phyloP scores from a whole-genome alignment of 2,329 filamentous ascomycete species.

The Fusarium metavorans region DNA sequence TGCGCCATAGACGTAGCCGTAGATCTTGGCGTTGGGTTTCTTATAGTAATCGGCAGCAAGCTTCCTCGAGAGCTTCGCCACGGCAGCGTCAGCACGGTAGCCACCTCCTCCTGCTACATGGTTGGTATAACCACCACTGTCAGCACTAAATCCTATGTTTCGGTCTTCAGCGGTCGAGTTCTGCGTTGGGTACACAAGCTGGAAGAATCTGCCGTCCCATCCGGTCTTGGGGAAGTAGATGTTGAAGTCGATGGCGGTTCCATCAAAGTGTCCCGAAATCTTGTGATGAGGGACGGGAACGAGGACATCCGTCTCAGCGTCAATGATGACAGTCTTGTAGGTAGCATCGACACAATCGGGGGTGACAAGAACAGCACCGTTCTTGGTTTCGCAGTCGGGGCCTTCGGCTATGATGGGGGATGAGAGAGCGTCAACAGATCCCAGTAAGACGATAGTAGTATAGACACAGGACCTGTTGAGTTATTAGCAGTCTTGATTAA shows the following conservation, averaged over 20 bases:
- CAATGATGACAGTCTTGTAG: slow-evolving; percentile 23
- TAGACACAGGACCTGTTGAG: neutral
- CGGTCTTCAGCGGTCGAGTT: slow-evolving; percentile 21
- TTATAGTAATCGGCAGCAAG: slow-evolving; percentile 31
- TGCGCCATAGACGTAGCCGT: slow-evolving; percentile 39
- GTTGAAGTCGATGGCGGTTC: slow-evolving; percentile 35
- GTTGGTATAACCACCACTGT: slow-evolving; percentile 36
- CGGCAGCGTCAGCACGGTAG: slow-evolving; percentile 39
- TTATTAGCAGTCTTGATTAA: neutral
- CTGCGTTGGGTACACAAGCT: slow-evolving; percentile 32
- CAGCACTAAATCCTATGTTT: slow-evolving; percentile 23
- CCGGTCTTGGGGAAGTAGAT: slow-evolving; percentile 35
- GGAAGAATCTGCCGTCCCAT: slow-evolving; percentile 38
- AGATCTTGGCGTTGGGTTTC: slow-evolving; percentile 8
- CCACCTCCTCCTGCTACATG: slow-evolving; percentile 24
- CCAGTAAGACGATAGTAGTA: neutral
- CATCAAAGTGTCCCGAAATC: slow-evolving; percentile 31
- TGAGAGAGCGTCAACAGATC: neutral
- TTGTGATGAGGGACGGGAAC: slow-evolving; percentile 20
- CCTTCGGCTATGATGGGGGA: neutral
- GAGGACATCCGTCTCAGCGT: slow-evolving; percentile 12
- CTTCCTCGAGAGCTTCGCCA: slow-evolving; percentile 31
- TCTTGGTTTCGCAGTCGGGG: neutral
- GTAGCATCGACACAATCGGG: slow-evolving; percentile 22
- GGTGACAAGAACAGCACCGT: slow-evolving; percentile 1